Evolutionary conservation across 2,329 filamentous ascomycete genomes (phyloP).

Genomic region (Aspergillus floridensis): DNA sequence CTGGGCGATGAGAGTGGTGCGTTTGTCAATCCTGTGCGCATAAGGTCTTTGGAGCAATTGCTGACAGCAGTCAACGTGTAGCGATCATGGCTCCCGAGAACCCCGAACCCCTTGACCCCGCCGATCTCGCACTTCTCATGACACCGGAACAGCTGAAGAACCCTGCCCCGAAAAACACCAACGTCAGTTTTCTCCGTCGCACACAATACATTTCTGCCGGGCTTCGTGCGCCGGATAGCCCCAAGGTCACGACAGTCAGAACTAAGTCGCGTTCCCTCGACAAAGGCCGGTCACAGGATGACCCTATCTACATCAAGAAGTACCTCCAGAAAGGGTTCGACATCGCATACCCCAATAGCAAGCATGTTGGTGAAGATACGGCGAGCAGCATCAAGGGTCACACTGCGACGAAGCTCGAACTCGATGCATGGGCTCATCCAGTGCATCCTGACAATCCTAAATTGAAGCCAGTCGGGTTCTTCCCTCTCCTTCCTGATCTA

Average conservation of each 20-base stretch:
- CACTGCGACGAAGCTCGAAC: slow-evolving; percentile 53
- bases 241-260: slow-evolving; percentile 25
- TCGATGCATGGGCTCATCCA: slow-evolving; percentile 59
- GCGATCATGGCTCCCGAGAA: slow-evolving; percentile 78
- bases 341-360: slow-evolving; percentile 61
- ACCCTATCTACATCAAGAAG: slow-evolving; percentile 60
- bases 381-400: slow-evolving; percentile 53
- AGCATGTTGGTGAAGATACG: slow-evolving; percentile 57
- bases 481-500: slow-evolving; percentile 61
- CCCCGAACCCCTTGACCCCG: slow-evolving; percentile 70
- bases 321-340: slow-evolving; percentile 64
- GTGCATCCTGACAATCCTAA: slow-evolving; percentile 58
- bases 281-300: slow-evolving; percentile 48
- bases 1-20: slow-evolving; percentile 91
- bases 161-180: slow-evolving; percentile 69
- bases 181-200: slow-evolving; percentile 88
- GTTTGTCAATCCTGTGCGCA: slow-evolving; percentile 19
- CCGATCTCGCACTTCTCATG: slow-evolving; percentile 79
- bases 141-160: slow-evolving; percentile 83
- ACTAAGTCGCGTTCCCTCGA: slow-evolving; percentile 26
- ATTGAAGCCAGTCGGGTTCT: slow-evolving; percentile 58
- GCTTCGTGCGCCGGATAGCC: slow-evolving; percentile 34
- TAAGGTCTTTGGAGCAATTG: slow-evolving; percentile 15
- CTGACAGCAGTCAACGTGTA: slow-evolving; percentile 39
- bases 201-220: slow-evolving; percentile 79